Base-by-base conservation (phyloP, 768 basidiomycete species). In the Epithele typhae region DNA sequence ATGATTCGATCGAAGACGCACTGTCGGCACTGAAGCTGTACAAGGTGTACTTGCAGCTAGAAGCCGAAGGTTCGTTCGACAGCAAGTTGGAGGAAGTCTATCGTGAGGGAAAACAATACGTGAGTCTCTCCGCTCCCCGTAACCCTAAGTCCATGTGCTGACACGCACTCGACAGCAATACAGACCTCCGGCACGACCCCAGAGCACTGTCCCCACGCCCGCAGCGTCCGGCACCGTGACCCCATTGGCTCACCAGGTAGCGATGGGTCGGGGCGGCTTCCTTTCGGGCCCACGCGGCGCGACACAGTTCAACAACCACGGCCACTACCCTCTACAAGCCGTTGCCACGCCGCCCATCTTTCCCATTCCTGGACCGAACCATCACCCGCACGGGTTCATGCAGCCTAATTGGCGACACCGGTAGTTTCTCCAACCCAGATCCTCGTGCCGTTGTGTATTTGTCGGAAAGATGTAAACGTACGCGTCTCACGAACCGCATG, bases 1-100 rank as follows among this genome's bases (percentile, higher is more conserved):
- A 99, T 63, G 96, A 98, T 64, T 97, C 94, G n/a, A 95, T 99
- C 55, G 96, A 99, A 64, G 95, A 98, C 59, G 92, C 93, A 0
- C 77, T 81, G 6, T 90, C 87, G 5, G 93, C 95, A 1, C 69
- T 96, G 24, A 75, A 82, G 54, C 70, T 97, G 25, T 96, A 88
- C 68, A 85, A 91, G 62, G 82, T 84, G 3, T 92, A 86, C 63
- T 77, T 82, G 17, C 72, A 79, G 25, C 82, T 91, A 39, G 86
- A 93, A 59, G 82, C 77, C 23, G 74, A 81, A n/a, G 85, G 83
- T 1, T 62, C 76, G 4, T 95, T 96, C 63, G 92, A 95, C 53
- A 77, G 85, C 46, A 90, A 92, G 53, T 72, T 99, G 50, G 93
- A 97, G 3, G 83, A 89, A 55, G 65, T 91, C 9, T 92, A 92